Percentiles rank a stretch among this genome's conserved stretches.
Evolutionary conservation across 352 stramenopile species (phyloP).

Genomic region (Phytophthora citricola): DNA sequence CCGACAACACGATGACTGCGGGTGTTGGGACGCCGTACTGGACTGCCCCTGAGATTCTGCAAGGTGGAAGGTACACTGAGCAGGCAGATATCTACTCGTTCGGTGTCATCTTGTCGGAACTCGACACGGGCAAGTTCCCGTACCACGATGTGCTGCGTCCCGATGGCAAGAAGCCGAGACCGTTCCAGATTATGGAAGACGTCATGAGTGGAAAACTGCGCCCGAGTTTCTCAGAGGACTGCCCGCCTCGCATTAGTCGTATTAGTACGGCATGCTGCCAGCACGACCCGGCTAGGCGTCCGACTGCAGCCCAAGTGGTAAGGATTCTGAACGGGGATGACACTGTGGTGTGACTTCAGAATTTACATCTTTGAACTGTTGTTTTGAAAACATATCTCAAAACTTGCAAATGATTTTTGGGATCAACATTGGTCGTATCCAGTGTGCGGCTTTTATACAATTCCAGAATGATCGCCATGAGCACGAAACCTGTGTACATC

Average conservation of each 20-base stretch:
- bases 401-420: too few species aligned
- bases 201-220: conserved; percentile 43
- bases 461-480: too few species aligned
- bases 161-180: conserved; percentile 32
- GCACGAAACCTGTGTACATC: too few species aligned
- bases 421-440: too few species aligned
- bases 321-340: conserved; percentile 28
- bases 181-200: conserved; percentile 41
- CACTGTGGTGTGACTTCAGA: too few species aligned
- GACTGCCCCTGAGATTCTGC: conserved; percentile 39
- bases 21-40: conserved; percentile 33
- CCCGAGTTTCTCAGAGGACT: conserved; percentile 47
- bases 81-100: conserved; percentile 47
- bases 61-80: conserved; percentile 24
- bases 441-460: too few species aligned
- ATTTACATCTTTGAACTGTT: too few species aligned
- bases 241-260: conserved; percentile 37
- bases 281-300: conserved; percentile 37
- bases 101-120: conserved; percentile 42
- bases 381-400: too few species aligned
- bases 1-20: conserved; percentile 28
- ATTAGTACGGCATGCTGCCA: conserved; percentile 47
- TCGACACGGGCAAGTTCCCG: conserved; percentile 34
- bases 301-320: conserved; percentile 19
- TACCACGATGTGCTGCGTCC: conserved; percentile 25